Conservation (phyloP, 1,139 yeast genomes). For the Meyerozyma smithsonii region DNA sequence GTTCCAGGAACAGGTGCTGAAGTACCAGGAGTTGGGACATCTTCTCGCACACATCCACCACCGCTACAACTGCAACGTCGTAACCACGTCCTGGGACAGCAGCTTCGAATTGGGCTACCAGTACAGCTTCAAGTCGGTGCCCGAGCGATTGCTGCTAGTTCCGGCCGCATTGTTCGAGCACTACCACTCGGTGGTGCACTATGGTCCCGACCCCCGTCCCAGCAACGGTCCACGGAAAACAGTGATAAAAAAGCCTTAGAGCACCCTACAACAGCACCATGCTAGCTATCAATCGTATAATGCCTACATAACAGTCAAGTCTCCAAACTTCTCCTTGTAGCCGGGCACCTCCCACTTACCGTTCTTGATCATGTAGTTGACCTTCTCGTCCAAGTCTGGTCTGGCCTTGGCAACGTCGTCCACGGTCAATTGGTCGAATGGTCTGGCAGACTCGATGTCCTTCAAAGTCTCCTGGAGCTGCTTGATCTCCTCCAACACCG, state of each 20-base stretch:
- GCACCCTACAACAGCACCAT: no score
- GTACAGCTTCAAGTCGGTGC: slow-evolving; percentile 8
- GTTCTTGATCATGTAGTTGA: slow-evolving; percentile 88
- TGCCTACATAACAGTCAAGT: slow-evolving; percentile 82
- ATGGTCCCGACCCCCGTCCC: no score
- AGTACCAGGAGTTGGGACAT: slow-evolving; percentile 15
- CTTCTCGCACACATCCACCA: slow-evolving; percentile 12
- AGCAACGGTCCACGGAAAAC: no score
- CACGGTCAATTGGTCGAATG: slow-evolving; percentile 93
- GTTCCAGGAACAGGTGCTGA: slow-evolving; percentile 10
- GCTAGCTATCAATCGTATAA: no score
- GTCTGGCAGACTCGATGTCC: slow-evolving; percentile 95
- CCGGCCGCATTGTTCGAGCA: slow-evolving; percentile 13
- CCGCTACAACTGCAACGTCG: slow-evolving; percentile 25
- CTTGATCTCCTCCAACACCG: slow-evolving; percentile 80
- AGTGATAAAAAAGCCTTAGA: no score
- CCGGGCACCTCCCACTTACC: slow-evolving; percentile 99
- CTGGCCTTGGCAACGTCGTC: slow-evolving; percentile 93
- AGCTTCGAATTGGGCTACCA: slow-evolving; percentile 29
- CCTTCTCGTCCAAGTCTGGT: slow-evolving; percentile 97
- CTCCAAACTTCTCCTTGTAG: slow-evolving; percentile 96
- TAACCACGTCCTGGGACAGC: slow-evolving; percentile 31
- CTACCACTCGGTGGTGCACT: slow-evolving; percentile 15
- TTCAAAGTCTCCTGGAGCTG: slow-evolving; percentile 83
- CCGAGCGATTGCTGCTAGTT: slow-evolving; percentile 10